These are phyloP conservation scores for Pseudisothecium myosuroides DNA, from an alignment of 225 moss, liverwort and hornwort species.

Conservation along the genomic window DNA sequence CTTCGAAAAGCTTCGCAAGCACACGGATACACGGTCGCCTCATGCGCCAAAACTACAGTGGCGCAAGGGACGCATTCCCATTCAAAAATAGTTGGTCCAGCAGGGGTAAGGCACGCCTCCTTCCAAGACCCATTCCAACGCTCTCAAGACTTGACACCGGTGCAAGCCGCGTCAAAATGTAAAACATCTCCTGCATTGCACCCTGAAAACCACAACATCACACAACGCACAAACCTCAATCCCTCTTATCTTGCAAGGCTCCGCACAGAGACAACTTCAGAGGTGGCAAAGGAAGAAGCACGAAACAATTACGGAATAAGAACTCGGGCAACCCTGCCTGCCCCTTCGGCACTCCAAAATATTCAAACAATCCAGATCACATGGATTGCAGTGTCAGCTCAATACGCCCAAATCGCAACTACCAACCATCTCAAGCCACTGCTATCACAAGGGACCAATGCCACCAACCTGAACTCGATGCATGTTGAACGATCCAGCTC, in stretches of 20 bases:
- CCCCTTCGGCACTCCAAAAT: background rate
- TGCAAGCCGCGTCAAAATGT: constrained; percentile 44
- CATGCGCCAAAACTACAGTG: background rate
- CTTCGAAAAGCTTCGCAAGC: background rate
- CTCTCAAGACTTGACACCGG: constrained; percentile 36
- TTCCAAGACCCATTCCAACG: constrained; percentile 53
- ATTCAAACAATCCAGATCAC: background rate
- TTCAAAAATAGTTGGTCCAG: constrained; percentile 63
- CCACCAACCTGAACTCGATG: constrained; percentile 85
- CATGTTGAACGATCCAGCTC: constrained; percentile 96
- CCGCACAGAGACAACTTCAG: background rate
- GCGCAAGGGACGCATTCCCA: background rate
- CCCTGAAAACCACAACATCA: constrained; percentile 29
- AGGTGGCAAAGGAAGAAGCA: background rate
- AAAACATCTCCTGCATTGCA: constrained; percentile 83
- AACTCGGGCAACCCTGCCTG: background rate
- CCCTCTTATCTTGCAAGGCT: background rate
- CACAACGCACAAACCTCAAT: background rate
- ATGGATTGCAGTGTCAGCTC: background rate
- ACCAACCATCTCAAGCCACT: background rate
- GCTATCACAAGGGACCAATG: background rate
- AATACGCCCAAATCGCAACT: background rate
- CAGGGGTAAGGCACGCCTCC: constrained; percentile 52
- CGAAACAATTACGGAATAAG: background rate
- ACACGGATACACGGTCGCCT: background rate